Evolutionary conservation across 805 yeast genomes (phyloP), one percentile per base, ranked within the genome.

Genomic region (Wickerhamiella siamensis): DNA sequence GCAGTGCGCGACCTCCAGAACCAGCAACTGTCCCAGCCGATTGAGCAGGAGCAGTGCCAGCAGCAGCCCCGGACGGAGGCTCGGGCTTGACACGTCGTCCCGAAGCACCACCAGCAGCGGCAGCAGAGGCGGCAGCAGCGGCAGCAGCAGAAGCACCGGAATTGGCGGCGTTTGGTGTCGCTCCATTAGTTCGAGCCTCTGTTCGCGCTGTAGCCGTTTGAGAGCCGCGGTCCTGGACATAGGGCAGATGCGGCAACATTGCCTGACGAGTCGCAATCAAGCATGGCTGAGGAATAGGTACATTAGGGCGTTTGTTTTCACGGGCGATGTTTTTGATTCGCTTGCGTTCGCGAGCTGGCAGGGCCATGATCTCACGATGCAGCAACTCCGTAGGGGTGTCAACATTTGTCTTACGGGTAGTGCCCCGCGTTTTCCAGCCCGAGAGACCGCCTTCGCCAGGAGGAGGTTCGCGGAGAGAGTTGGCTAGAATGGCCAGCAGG

Each of bases 171-270:
- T 14, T 22, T 15, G 37, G 22, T 6, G 15, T 18, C 12, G 16
- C 39, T 20, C 15, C 31, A 20, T 36, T 5, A 10, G 5, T n/a
- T 16, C 39, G 17, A 21, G 31, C 12, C 19, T 19, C 5, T 16
- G 24, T 19, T 20, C 22, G 5, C 31, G 15, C 8, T 4, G 24
- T 31, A 35, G 35, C 22, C 4, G 36, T 18, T 22, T 32, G 27
- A 14, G 35, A 20, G 19, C 37, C 26, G 18, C 29, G 42, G 39
- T 59, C 66, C 43, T 52, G 57, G 40, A 53, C 76, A 55, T 78
- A 75, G 3, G 98, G 98, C 18, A 88, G 77, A 52, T 81, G 82
- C 1, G 97, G 96, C 39, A 79, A 67, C 55, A 77, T 62, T 0
- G 83, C 73, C 53, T 61, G 64, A 4, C 69, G 53, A 5, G 69